phyloP scores from a whole-genome alignment of 2,329 filamentous ascomycete species.

The Pyricularia grisea region DNA sequence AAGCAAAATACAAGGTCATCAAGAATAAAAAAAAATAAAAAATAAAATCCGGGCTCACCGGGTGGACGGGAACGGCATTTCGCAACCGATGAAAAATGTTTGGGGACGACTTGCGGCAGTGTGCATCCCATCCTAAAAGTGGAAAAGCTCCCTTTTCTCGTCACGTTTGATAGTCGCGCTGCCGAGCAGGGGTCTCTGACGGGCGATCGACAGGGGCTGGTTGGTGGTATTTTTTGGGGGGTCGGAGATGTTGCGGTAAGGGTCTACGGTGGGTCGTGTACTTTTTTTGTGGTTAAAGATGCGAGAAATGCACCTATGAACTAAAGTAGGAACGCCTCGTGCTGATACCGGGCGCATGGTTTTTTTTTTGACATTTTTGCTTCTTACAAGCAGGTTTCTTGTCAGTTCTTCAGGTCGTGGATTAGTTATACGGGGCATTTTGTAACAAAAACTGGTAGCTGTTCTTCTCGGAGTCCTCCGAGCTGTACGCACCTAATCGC shows the following conservation, averaged over 20 bases:
- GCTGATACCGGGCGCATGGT: neutral
- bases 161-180: slow-evolving; percentile 3
- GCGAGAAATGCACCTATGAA: neutral
- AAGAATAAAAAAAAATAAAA: neutral
- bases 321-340: neutral
- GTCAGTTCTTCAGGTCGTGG: neutral
- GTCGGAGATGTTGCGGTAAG: neutral
- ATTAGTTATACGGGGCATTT: neutral
- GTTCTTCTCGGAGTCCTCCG: neutral
- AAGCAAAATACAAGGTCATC: neutral
- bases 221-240: neutral
- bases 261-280: neutral
- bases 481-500: neutral
- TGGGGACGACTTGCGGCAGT: neutral
- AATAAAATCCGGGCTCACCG: neutral
- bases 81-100: neutral
- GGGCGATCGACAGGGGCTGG: slow-evolving; percentile 2
- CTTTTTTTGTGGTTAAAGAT: neutral
- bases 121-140: neutral
- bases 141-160: neutral
- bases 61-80: neutral
- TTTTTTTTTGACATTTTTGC: neutral
- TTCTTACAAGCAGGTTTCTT: neutral
- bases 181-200: slow-evolving; percentile 2
- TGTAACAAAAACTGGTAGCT: neutral